Evolutionary conservation across 1,139 yeast species (phyloP), one percentile per base, ranked within the genome.

Genomic region (Suhomyces yuchorum): DNA sequence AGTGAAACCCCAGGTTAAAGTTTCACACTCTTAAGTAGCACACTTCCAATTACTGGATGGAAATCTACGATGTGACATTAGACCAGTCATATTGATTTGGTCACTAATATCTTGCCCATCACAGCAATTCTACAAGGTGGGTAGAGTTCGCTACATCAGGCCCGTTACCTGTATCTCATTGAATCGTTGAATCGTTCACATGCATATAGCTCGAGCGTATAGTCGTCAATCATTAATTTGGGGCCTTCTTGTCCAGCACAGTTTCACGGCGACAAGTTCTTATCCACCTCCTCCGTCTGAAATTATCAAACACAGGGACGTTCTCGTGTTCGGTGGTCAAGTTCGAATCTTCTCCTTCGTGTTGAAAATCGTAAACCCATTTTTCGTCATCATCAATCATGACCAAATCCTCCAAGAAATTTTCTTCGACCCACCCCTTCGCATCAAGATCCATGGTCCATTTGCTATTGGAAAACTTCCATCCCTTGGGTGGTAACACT

Each of bases 361-460:
- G 46, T 19, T 48, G 51, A 41, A 64, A 62, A 62, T 87, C 95
- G 61, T 87, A 87, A 17, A 85, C 91, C 93, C 93, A 87, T 64
- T 87, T 87, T 39, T 85, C 86, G 47, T 82, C 89, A 33, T 78
- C 71, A 63, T 86, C 92, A 33, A 84, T 72, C 38, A 71, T 73
- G 8, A 85, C 82, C 43, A 81, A 65, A 51, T 81, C 87, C 26
- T 67, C 59, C 39, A 85, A 68, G 32, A 76, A 68, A 47, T 79
- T 77, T 0, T 61, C 55, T 37, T 67, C 66, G 2, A 84, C 86
- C 93, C 93, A 87, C 4, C 57, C 61, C 30, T 66, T 63, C 0
- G 87, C 87, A 22, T 77, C 68, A 46, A 84, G 69, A 61, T 87
- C 93, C 40, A 85, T 57, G 11, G 62, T 66, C 95, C 95, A 87